A percentile compares a stretch with the other conserved stretches of the same genome.
Evolutionary conservation across 2,329 filamentous ascomycete genomes (phyloP).

Genomic region (Hymenoscyphus fraxineus): DNA sequence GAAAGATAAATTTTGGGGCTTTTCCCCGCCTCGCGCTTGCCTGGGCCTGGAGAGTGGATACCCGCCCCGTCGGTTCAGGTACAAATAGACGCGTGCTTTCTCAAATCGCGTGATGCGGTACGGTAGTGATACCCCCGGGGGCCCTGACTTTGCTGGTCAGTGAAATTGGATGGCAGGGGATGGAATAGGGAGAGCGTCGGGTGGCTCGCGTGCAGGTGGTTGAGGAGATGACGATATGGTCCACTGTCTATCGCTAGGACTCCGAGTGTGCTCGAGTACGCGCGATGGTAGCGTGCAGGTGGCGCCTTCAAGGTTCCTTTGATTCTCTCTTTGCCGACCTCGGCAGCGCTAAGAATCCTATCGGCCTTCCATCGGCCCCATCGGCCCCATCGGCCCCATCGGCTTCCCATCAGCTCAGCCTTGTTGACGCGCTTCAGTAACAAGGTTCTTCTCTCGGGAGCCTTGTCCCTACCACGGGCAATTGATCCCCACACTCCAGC

Average conservation of each 20-base stretch:
- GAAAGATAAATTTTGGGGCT: constrained; percentile 16
- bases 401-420: background rate
- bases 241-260: no score
- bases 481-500: background rate
- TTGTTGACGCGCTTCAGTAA: background rate
- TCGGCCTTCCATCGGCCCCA: no score
- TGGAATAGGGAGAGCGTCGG: background rate
- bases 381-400: background rate
- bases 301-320: background rate
- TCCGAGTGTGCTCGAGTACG: background rate
- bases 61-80: constrained; percentile 7
- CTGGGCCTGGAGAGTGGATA: background rate
- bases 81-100: background rate
- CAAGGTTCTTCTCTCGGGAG: background rate
- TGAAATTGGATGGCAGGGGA: constrained; percentile 20
- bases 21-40: constrained; percentile 14
- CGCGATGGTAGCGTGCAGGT: background rate
- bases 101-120: constrained; percentile 10
- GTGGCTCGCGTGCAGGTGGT: background rate
- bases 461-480: background rate
- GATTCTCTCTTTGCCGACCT: background rate
- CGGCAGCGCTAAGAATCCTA: background rate
- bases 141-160: background rate
- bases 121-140: background rate
- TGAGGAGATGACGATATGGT: background rate